Percentiles rank a stretch among this genome's conserved stretches.
These are phyloP conservation scores for Byssoonygena ceratinophila DNA, from an alignment of 2,329 filamentous ascomycete species.

Conservation along the genomic window DNA sequence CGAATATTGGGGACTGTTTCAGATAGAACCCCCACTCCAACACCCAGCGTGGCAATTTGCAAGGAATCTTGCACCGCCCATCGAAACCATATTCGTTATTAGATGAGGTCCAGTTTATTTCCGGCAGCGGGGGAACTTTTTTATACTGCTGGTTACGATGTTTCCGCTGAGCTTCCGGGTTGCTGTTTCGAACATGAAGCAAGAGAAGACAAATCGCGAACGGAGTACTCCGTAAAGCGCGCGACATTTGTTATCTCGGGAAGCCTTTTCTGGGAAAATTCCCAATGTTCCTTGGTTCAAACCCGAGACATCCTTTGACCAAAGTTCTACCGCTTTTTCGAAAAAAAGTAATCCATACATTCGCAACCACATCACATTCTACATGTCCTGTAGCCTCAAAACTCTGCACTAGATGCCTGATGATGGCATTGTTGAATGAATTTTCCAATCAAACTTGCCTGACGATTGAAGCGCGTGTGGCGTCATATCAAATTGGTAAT, in stretches of 20 bases:
- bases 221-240: too few species aligned
- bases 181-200: too few species aligned
- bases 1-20: not conserved
- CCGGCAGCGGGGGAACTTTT: too few species aligned
- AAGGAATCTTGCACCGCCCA: not conserved
- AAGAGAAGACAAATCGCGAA: too few species aligned
- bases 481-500: not conserved
- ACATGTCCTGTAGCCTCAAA: too few species aligned
- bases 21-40: not conserved
- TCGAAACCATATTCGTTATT: not conserved
- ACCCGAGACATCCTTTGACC: slow-evolving; percentile 1
- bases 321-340: not conserved
- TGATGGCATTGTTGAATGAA: not conserved
- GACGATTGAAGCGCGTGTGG: not conserved
- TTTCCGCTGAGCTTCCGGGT: too few species aligned
- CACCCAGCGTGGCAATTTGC: not conserved
- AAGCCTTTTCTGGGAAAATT: not conserved
- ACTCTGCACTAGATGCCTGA: too few species aligned
- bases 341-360: too few species aligned
- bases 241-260: not conserved
- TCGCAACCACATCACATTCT: too few species aligned
- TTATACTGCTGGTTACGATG: too few species aligned
- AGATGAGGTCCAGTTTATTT: not conserved
- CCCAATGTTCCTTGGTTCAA: slow-evolving; percentile 7
- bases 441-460: not conserved